Percentiles rank a stretch among this genome's conserved stretches.
Evolutionary conservation across 208 protist genomes (phyloP).

Genomic region (Porcisia deanei): DNA sequence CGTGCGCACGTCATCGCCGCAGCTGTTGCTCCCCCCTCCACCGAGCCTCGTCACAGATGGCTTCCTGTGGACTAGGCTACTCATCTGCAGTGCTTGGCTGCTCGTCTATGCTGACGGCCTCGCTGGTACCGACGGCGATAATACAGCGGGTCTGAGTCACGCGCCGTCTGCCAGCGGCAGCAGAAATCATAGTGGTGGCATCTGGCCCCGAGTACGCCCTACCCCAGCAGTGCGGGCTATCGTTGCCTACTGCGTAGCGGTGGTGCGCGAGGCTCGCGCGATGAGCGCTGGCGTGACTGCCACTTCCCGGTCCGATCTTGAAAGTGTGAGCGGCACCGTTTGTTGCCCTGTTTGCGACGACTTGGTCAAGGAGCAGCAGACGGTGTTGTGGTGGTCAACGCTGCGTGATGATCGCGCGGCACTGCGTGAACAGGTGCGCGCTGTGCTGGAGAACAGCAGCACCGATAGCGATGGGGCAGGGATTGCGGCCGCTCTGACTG

Average conservation of each 20-base stretch:
- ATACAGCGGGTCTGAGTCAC: neutral
- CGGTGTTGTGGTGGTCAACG: constrained; percentile 35
- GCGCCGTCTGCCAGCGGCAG: neutral
- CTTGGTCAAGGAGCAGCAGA: constrained; percentile 27
- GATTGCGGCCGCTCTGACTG: constrained; percentile 6
- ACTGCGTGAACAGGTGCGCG: constrained; percentile 27
- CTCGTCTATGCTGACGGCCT: constrained; percentile 41
- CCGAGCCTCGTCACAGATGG: constrained; percentile 47
- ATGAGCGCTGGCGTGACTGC: constrained; percentile 35
- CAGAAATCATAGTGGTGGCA: neutral
- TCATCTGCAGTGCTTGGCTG: constrained; percentile 69
- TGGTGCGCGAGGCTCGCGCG: constrained; percentile 46
- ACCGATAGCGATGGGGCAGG: constrained; percentile 13
- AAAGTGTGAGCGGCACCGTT: neutral
- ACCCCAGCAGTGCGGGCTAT: constrained; percentile 19
- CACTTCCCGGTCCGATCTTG: neutral
- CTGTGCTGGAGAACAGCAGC: constrained; percentile 20
- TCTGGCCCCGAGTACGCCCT: constrained; percentile 14
- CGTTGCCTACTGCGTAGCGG: constrained; percentile 39
- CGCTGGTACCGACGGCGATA: neutral
- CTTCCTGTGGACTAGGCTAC: constrained; percentile 61
- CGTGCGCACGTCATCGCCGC: constrained; percentile 27
- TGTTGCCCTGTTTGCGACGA: constrained; percentile 52
- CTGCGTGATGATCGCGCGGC: constrained; percentile 37
- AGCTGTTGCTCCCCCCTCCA: constrained; percentile 41